phyloP scores from a whole-genome alignment of 2,329 filamentous ascomycete genomes.

The Claviceps pazoutovae region DNA sequence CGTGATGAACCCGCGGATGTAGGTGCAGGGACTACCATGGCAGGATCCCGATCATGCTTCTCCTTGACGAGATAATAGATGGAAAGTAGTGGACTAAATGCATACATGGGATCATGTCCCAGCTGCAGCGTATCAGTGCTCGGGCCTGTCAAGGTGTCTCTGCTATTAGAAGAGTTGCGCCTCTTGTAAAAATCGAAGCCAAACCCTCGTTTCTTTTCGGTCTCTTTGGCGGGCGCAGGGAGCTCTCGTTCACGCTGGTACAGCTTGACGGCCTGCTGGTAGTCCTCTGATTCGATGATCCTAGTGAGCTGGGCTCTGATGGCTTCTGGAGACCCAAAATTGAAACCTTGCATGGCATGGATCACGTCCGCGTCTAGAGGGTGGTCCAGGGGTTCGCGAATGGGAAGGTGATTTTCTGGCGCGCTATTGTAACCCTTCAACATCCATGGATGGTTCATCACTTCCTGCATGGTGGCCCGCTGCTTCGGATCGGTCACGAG shows the following conservation, averaged over 20 bases:
- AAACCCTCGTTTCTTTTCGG: slow-evolving; percentile 78
- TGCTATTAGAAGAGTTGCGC: slow-evolving; percentile 75
- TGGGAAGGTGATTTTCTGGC: slow-evolving; percentile 78
- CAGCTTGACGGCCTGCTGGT: slow-evolving; percentile 67
- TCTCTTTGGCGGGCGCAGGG: slow-evolving; percentile 42
- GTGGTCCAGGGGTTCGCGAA: slow-evolving; percentile 69
- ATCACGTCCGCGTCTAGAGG: slow-evolving; percentile 75
- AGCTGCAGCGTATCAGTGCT: slow-evolving; percentile 74
- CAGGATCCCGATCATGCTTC: slow-evolving; percentile 69
- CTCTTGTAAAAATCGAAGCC: slow-evolving; percentile 94
- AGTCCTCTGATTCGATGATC: slow-evolving; percentile 86
- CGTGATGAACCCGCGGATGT: not conserved
- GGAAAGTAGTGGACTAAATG: slow-evolving; percentile 81
- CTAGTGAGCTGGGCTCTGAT: slow-evolving; percentile 72
- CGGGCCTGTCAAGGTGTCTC: slow-evolving; percentile 72
- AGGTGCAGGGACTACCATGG: slow-evolving; percentile 30
- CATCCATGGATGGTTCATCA: slow-evolving; percentile 94
- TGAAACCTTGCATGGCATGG: slow-evolving; percentile 92
- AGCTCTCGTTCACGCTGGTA: slow-evolving; percentile 53
- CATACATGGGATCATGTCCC: slow-evolving; percentile 79
- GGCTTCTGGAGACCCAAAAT: slow-evolving; percentile 77
- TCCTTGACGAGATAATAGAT: slow-evolving; percentile 95
- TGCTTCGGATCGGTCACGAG: slow-evolving; percentile 85
- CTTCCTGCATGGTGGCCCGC: slow-evolving; percentile 75
- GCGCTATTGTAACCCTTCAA: slow-evolving; percentile 75